Base-by-base conservation (phyloP, 2,329 filamentous ascomycete species). In the Pyrenophora tritici-repentis region DNA sequence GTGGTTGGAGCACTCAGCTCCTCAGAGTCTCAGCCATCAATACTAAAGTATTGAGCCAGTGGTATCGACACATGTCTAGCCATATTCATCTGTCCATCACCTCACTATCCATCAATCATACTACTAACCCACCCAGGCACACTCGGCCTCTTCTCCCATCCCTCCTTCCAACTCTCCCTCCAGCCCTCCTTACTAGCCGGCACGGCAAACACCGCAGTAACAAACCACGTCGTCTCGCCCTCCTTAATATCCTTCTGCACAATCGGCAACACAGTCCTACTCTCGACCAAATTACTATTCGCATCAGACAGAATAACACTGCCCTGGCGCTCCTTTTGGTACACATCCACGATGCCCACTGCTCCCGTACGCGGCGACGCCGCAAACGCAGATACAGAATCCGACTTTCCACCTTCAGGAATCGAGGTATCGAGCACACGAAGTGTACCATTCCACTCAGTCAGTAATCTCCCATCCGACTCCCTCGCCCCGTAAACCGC, bases 211-310 rank as follows among this genome's bases (percentile, higher is more conserved):
- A 92, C 83, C 3, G 81, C 88, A 9, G 85, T 86, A 3, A 88
- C 79, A 66, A 89, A 88, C 86, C 86, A 90, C 32, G 76, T 79
- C 22, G 77, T 80, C 61, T 83, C 76, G 0, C 83, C 86, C 37
- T 78, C 76, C 45, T 76, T 75, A 31, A 91, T 69, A 20, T 83
- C 85, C 56, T 82, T 79, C 66, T 86, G 83, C 63, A 92, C 72
- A 24, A 86, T 86, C 18, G 89, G 89, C 60, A 92, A 82, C 35
- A 88, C 80, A 3, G 87, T 90, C 51, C 89, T 77, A 51, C 85
- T 84, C 74, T 90, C 86, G 2, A 91, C 79, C 29, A 92, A 74
- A 72, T 92, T 92, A 40, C 86, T 88, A 74, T 92, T 91, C 6
- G 89, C 88, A 68, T 92, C 89, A 9, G 88, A 87, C 50, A 90